Evolutionary conservation across 192 early-diverging fungal genomes (phyloP), one percentile per base, ranked within the genome.

Genomic region (Backusella sp.): DNA sequence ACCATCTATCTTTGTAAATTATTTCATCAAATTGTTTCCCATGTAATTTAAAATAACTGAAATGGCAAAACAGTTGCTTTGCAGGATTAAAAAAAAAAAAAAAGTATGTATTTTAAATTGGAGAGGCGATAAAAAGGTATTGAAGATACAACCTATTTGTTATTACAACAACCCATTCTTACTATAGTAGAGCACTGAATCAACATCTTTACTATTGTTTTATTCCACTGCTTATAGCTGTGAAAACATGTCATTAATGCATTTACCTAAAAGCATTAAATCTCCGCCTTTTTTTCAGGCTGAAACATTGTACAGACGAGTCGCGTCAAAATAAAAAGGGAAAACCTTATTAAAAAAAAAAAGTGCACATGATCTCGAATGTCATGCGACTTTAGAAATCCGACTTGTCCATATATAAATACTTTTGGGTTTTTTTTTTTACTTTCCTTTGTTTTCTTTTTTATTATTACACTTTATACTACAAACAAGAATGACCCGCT

Each of bases 351-450:
- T 59, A 49, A 49, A n/a, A 49, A 49, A n/a, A 49, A 17, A 1
- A 3, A 21, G 21, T 23, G 23, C 53, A 26, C 53, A 26, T 59
- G 53, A 59, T 62, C 2, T 62, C 23, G 26, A 62, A 62, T 62
- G 56, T 62, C 56, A 62, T 62, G 56, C 56, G 56, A 62, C 56
- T 39, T 72, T 30, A 32, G 67, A 68, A 72, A 41, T 72, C 70
- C 70, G 41, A 72, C 23, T 30, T 49, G 6, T 26, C 49, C 21
- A 49, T 72, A 19, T 28, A 37, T 32, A 68, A 68, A 68, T n/a
- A 21, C n/a, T 8, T n/a, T 14, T 14, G 3, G 15, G 12, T 14
- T 28, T 62, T 62, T 11, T 28, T 12, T 59, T 59, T 26, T 32
- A 32, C 32, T 32, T 32, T 32, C 32, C 30, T 32, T 32, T 32